Conservation (phyloP, 768 basidiomycete genomes). For the Lentinula detonsa region DNA sequence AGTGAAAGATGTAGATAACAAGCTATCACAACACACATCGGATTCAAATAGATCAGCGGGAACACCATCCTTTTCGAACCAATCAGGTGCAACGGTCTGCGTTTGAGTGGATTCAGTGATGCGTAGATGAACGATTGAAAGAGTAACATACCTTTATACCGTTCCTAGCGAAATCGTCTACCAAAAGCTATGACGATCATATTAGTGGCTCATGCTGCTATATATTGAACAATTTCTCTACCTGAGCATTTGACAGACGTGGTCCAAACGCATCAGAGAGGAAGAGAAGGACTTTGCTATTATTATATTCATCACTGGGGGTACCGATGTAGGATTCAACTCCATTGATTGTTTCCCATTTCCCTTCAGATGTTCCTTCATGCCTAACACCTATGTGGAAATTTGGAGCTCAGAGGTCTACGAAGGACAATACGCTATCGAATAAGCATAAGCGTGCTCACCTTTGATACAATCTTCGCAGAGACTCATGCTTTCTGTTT, state of each 20-base stretch:
- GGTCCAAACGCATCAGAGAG: constrained; percentile 33
- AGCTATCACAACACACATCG: not conserved
- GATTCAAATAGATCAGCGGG: constrained; percentile 5
- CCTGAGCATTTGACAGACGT: constrained; percentile 22
- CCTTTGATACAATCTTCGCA: constrained; percentile 5
- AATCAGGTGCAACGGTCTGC: constrained; percentile 10
- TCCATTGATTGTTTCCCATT: constrained; percentile 29
- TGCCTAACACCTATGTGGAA: not conserved
- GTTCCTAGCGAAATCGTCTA: constrained; percentile 10
- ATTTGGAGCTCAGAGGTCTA: not conserved
- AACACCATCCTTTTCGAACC: constrained; percentile 7
- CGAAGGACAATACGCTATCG: not conserved
- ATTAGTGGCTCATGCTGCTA: too few species aligned
- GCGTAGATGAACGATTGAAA: not conserved
- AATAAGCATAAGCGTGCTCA: not conserved
- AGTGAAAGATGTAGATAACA: not conserved
- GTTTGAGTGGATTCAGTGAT: not conserved
- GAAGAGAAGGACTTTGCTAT: constrained; percentile 33
- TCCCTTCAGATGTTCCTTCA: constrained; percentile 15
- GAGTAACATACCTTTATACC: constrained; percentile 7
- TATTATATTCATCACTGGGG: constrained; percentile 27
- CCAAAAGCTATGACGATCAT: constrained; percentile 4
- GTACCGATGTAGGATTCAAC: constrained; percentile 34
- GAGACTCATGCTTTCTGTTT: not conserved
- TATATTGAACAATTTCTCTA: not conserved